A percentile compares a stretch with the other conserved stretches of the same genome.
Conservation (phyloP, 805 yeast genomes). For the Wickerhamiella bombiphila region DNA sequence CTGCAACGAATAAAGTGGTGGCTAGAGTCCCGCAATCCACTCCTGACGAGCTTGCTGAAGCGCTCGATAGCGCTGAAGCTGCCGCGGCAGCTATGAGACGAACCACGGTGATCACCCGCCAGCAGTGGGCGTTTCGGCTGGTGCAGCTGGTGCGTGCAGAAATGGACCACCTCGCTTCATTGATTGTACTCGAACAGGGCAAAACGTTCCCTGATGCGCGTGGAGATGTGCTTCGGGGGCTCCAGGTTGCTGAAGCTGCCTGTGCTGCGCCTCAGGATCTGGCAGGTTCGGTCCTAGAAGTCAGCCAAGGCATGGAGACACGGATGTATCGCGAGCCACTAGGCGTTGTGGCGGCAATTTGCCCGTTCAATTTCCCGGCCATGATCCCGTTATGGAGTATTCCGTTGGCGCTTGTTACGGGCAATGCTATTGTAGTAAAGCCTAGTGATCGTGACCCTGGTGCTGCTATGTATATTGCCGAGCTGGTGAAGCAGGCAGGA, state of each 20-base stretch:
- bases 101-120: slow-evolving; percentile 35
- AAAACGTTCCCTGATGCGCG: slow-evolving; percentile 61
- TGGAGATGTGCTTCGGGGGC: slow-evolving; percentile 62
- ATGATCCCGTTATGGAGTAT: slow-evolving; percentile 65
- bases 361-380: slow-evolving; percentile 75
- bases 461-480: slow-evolving; percentile 59
- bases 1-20: slow-evolving; percentile 55
- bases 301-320: slow-evolving; percentile 62
- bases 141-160: slow-evolving; percentile 48
- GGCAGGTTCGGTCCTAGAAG: slow-evolving; percentile 50
- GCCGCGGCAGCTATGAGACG: slow-evolving; percentile 49
- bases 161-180: slow-evolving; percentile 53
- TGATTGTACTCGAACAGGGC: slow-evolving; percentile 58
- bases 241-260: slow-evolving; percentile 67
- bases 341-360: slow-evolving; percentile 64
- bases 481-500: slow-evolving; percentile 58
- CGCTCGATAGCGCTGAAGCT: slow-evolving; percentile 46
- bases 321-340: slow-evolving; percentile 55
- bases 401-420: slow-evolving; percentile 51
- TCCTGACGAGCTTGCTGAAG: slow-evolving; percentile 45
- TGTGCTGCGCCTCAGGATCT: slow-evolving; percentile 47
- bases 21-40: slow-evolving; percentile 62
- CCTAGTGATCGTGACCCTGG: slow-evolving; percentile 72
- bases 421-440: slow-evolving; percentile 59
- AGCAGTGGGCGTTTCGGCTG: slow-evolving; percentile 53